Percentiles rank a stretch among this genome's conserved stretches.
These are phyloP conservation scores for Neocatenulostroma microsporum DNA, from an alignment of 2,329 filamentous ascomycete species.

Conservation along the genomic window DNA sequence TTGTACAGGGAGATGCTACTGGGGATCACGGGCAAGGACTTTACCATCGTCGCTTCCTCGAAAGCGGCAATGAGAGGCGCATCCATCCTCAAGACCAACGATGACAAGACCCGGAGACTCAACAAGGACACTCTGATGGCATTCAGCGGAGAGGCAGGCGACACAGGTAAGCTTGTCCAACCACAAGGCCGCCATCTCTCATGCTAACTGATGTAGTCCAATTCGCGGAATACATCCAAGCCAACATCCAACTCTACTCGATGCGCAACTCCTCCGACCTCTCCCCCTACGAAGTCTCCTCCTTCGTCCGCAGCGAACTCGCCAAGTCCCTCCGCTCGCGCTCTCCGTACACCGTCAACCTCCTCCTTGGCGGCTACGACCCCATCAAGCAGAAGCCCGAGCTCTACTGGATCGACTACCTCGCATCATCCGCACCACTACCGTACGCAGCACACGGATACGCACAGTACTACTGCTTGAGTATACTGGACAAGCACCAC, in stretches of 20 bases:
- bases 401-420: conserved; percentile 95
- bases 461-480: conserved; percentile 98
- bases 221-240: conserved; percentile 99
- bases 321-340: conserved; percentile 83
- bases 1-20: conserved; percentile 85
- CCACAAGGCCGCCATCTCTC: not conserved
- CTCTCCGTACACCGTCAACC: conserved; percentile 94
- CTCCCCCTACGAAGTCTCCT: conserved; percentile 77
- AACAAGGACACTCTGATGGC: conserved; percentile 95
- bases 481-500: conserved; percentile 97
- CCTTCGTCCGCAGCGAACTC: conserved; percentile 90
- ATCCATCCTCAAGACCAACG: conserved; percentile 86
- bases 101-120: conserved; percentile 90
- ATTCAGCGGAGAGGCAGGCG: conserved; percentile 90
- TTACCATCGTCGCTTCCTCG: conserved; percentile 92
- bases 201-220: conserved; percentile 55
- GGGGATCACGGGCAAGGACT: conserved; percentile 98
- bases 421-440: conserved; percentile 77
- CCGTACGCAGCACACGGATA: conserved; percentile 98
- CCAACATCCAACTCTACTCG: conserved; percentile 94
- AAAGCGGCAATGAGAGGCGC: conserved; percentile 98
- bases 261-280: conserved; percentile 97
- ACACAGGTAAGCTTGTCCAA: conserved; percentile 60
- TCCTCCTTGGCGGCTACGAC: conserved; percentile 89
- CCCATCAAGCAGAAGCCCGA: conserved; percentile 83